phyloP scores from a whole-genome alignment of 2,329 filamentous ascomycete genomes.

The Fusarium sp. region DNA sequence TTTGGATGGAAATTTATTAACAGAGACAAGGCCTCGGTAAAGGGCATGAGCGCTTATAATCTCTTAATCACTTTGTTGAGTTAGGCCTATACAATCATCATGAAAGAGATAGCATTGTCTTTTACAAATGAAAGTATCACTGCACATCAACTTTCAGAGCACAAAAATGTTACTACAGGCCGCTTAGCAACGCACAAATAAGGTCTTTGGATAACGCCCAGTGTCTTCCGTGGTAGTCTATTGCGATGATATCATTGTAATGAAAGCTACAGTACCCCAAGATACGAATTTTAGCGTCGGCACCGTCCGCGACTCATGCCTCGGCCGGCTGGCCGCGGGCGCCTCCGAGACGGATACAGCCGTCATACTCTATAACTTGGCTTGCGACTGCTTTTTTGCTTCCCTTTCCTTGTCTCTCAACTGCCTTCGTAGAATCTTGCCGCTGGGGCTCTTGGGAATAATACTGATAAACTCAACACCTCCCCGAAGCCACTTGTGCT shows the following conservation, averaged over 20 bases:
- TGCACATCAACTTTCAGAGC: no score
- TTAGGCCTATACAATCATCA: no score
- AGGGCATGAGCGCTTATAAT: no score
- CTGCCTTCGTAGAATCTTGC: conserved; percentile 59
- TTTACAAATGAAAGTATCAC: no score
- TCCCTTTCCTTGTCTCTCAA: background rate
- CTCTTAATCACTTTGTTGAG: no score
- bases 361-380: background rate
- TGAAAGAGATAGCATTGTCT: no score
- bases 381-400: background rate
- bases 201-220: background rate
- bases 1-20: no score
- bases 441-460: conserved; percentile 71
- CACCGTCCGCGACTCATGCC: background rate
- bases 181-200: background rate
- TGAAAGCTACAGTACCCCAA: background rate
- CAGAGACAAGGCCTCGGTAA: no score
- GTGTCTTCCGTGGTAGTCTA: background rate
- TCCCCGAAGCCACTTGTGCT: conserved; percentile 66
- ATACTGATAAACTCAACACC: conserved; percentile 64
- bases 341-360: background rate
- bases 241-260: background rate
- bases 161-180: no score
- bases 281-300: background rate
- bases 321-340: background rate